Conservation (phyloP, 805 yeast genomes). For the Candida xiaguanensis region DNA sequence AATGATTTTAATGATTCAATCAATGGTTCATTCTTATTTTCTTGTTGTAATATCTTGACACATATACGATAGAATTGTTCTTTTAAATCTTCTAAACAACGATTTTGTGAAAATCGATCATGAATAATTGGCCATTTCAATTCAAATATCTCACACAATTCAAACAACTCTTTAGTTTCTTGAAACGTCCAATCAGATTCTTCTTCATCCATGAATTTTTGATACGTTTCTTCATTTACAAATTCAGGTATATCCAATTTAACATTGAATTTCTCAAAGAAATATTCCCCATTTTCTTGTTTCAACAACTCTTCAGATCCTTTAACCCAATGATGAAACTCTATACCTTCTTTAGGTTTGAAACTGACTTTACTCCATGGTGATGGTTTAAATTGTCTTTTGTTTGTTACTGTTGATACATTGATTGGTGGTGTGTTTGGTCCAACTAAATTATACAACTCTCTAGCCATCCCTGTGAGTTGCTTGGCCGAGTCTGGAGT, state of each 20-base stretch:
- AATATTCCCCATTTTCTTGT: slow-evolving; percentile 44
- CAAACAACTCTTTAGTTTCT: slow-evolving; percentile 79
- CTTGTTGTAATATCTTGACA: slow-evolving; percentile 45
- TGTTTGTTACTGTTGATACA: slow-evolving; percentile 41
- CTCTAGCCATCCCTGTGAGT: slow-evolving; percentile 77
- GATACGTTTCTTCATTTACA: slow-evolving; percentile 56
- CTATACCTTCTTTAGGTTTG: slow-evolving; percentile 44
- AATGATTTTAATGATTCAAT: slow-evolving; percentile 61
- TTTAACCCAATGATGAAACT: slow-evolving; percentile 81
- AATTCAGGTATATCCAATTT: slow-evolving; percentile 67
- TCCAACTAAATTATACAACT: slow-evolving; percentile 82
- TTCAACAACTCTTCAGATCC: slow-evolving; percentile 53
- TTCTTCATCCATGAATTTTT: slow-evolving; percentile 41
- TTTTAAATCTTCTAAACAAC: slow-evolving; percentile 76
- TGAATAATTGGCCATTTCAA: slow-evolving; percentile 65
- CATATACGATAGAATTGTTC: slow-evolving; percentile 75
- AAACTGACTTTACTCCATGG: slow-evolving; percentile 80
- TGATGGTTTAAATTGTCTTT: slow-evolving; percentile 62
- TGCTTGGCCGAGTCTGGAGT: slow-evolving; percentile 23
- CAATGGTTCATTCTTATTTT: slow-evolving; percentile 41
- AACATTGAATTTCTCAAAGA: slow-evolving; percentile 73
- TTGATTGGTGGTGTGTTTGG: slow-evolving; percentile 84
- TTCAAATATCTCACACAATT: slow-evolving; percentile 57
- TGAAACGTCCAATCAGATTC: slow-evolving; percentile 62
- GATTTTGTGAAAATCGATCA: slow-evolving; percentile 47